phyloP scores from a whole-genome alignment of 768 basidiomycete genomes.

The Boletus sp. region DNA sequence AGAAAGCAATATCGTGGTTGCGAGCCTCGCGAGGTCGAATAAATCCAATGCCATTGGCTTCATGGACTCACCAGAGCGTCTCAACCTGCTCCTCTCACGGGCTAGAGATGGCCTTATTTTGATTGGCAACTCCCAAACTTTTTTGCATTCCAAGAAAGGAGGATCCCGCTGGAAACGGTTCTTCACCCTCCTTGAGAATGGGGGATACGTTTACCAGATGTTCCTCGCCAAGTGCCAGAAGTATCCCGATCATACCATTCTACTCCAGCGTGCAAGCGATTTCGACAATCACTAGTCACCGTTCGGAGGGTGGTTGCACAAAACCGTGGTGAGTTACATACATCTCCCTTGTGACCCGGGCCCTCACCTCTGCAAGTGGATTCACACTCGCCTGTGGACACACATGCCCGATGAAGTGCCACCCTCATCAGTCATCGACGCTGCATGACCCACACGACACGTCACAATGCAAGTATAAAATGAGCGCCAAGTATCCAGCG shows the following conservation, averaged over 20 bases:
- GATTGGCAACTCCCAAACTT: constrained; percentile 51
- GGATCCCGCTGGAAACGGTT: constrained; percentile 7
- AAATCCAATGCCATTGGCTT: constrained; percentile 58
- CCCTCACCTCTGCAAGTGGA: background rate
- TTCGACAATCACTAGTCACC: constrained; percentile 46
- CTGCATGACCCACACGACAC: constrained; percentile 3
- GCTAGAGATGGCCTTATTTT: constrained; percentile 63
- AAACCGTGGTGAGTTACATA: constrained; percentile 49
- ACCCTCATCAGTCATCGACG: constrained; percentile 46
- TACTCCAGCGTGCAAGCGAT: constrained; percentile 41
- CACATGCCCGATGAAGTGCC: constrained; percentile 58
- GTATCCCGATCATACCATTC: constrained; percentile 41
- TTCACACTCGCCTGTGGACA: constrained; percentile 35
- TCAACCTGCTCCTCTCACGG: constrained; percentile 70
- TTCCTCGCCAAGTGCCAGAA: constrained; percentile 57
- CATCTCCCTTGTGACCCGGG: no score
- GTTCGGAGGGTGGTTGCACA: constrained; percentile 62
- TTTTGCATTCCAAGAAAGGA: constrained; percentile 3
- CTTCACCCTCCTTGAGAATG: constrained; percentile 1
- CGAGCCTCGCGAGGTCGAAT: constrained; percentile 62
- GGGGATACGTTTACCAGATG: constrained; percentile 19
- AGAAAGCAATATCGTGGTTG: constrained; percentile 65
- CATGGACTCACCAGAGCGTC: constrained; percentile 64
- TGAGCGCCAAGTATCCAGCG: constrained; percentile 38
- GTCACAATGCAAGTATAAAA: constrained; percentile 41